These are phyloP conservation scores for Cyberlindnera xylosilytica DNA, from an alignment of 805 yeast species.

Conservation along the genomic window DNA sequence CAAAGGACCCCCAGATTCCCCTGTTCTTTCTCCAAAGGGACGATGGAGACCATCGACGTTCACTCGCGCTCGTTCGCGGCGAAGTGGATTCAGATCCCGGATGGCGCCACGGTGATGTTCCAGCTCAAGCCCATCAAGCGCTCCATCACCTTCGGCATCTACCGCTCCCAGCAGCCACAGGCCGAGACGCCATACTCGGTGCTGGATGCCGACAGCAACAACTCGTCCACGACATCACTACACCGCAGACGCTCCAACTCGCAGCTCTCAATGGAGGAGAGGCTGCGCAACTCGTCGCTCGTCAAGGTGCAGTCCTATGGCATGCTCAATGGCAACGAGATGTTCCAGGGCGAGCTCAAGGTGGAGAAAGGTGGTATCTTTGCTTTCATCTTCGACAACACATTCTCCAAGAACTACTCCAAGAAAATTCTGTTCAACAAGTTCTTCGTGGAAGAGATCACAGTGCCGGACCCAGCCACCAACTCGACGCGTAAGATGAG, in stretches of 20 bases:
- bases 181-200: slow-evolving; percentile 27
- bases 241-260: slow-evolving; percentile 31
- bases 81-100: slow-evolving; percentile 84
- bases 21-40: too few relatives aligned
- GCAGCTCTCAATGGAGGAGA: slow-evolving; percentile 47
- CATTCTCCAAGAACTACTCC: slow-evolving; percentile 80
- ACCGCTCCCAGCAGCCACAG: slow-evolving; percentile 25
- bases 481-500: slow-evolving; percentile 14
- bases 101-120: slow-evolving; percentile 65
- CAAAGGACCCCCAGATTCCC: too few relatives aligned
- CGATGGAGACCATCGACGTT: slow-evolving; percentile 87
- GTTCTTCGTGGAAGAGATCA: slow-evolving; percentile 27
- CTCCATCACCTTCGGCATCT: slow-evolving; percentile 44
- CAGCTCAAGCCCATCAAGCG: slow-evolving; percentile 76
- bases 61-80: slow-evolving; percentile 86
- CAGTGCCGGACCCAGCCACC: slow-evolving; percentile 9
- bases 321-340: slow-evolving; percentile 55
- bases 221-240: slow-evolving; percentile 23
- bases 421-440: slow-evolving; percentile 72
- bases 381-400: slow-evolving; percentile 90
- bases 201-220: slow-evolving; percentile 18
- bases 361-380: slow-evolving; percentile 64
- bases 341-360: slow-evolving; percentile 58
- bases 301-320: slow-evolving; percentile 53
- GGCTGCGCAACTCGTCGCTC: slow-evolving; percentile 53